Evolutionary conservation across 768 basidiomycete genomes (phyloP).

Genomic region (Amanita rimosa): DNA sequence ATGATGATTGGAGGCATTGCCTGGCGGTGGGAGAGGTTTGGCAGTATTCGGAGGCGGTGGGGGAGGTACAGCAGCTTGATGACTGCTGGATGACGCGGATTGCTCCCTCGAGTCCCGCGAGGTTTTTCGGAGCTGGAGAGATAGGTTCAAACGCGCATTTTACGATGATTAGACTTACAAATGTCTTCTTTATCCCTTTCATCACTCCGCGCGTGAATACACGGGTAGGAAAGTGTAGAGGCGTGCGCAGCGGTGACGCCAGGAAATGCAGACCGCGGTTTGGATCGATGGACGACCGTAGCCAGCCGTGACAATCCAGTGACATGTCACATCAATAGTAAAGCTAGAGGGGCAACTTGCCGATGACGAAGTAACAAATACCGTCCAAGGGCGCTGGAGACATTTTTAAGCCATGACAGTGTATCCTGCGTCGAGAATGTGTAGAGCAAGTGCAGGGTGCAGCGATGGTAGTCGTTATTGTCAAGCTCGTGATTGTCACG

Average conservation of each 20-base stretch:
- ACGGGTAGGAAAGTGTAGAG: neutral
- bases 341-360: neutral
- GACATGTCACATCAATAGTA: constrained; percentile 14
- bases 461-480: neutral
- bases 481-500: constrained; percentile 3
- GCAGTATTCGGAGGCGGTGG: constrained; percentile 54
- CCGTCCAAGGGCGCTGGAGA: neutral
- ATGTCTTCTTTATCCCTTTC: constrained; percentile 81
- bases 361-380: neutral
- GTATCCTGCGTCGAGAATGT: neutral
- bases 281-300: constrained; percentile 29
- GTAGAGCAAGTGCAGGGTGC: neutral
- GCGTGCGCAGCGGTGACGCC: constrained; percentile 2
- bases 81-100: constrained; percentile 19
- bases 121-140: constrained; percentile 53
- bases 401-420: neutral
- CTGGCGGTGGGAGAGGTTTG: constrained; percentile 52
- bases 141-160: constrained; percentile 12
- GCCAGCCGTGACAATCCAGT: constrained; percentile 14
- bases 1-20: constrained; percentile 24
- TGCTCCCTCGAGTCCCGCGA: constrained; percentile 36
- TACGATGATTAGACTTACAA: constrained; percentile 31
- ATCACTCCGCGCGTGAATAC: constrained; percentile 25
- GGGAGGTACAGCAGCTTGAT: constrained; percentile 30
- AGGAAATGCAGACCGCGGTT: constrained; percentile 9